Base-by-base conservation (phyloP, 345 rosid genomes). In the Kernera saxatilis region DNA sequence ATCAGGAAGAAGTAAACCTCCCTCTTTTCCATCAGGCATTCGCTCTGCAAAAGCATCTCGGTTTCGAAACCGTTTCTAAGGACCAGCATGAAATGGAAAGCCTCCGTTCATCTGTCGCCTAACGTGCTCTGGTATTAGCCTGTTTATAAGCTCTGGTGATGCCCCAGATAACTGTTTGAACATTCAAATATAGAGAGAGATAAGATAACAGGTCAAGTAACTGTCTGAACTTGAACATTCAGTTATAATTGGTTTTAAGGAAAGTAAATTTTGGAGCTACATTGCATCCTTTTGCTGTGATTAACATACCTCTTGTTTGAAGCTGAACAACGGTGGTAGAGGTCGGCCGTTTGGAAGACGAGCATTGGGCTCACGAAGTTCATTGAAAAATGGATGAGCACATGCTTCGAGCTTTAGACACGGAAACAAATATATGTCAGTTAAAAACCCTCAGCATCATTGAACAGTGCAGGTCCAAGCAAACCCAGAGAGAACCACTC, bases 361-460 rank as follows among this genome's bases (percentile, higher is more conserved):
- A 18, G 85, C 84, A 76, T 86, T 86, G 27, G 91, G 91, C 54
- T 85, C 90, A 8, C 93, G 88, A 50, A 90, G 93, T 77, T 90
- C 96, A 65, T 88, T 85, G 75, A 88, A 90, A 82, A 90, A 90
- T 17, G 96, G 84, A 82, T 90, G 96, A 0, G 87, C 82, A 52
- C 86, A 83, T 40, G 93, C 96, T 80, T 90, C 96, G 4, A 90
- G 85, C 96, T 90, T 83, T 60, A 77, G 50, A 30, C 36, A 41
- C 1, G 15, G 36, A 64, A 13, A 41, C 46, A 18, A 27, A 71
- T 37, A 43, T 40, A 39, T 33, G 17, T 14, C n/a, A 13, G 9
- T 55, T n/a, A 21, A 17, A 13, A 37, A 37, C 19, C 32, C 29
- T 45, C 57, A 44, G 25, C 43, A 44, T 33, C 49, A 26, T 1